Conservation (phyloP, 1,139 yeast species). For the Zhuliangozyma blackwelliae region DNA sequence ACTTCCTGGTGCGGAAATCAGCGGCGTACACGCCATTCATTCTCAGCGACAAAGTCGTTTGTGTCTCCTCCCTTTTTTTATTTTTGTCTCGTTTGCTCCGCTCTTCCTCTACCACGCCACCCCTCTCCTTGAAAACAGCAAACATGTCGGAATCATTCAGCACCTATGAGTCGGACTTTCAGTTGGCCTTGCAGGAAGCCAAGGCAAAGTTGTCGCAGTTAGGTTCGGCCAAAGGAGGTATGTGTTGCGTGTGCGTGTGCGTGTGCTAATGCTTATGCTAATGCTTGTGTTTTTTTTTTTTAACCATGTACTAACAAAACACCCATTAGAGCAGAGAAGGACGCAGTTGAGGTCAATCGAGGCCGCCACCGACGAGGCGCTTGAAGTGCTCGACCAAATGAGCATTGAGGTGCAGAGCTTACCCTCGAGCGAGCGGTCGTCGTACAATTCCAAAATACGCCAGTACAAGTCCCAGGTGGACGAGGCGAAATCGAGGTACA, state of each 20-base stretch:
- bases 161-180: constrained; percentile 71
- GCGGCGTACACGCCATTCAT: too few relatives aligned
- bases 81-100: neutral
- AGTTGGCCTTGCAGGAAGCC: constrained; percentile 68
- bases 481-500: constrained; percentile 49
- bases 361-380: constrained; percentile 69
- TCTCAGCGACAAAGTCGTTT: too few relatives aligned
- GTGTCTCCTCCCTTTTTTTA: neutral
- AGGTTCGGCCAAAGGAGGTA: constrained; percentile 50
- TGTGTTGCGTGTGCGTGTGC: constrained; percentile 14
- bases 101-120: neutral
- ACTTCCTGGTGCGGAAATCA: too few relatives aligned
- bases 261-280: neutral
- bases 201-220: constrained; percentile 60
- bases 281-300: neutral
- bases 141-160: constrained; percentile 57
- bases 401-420: constrained; percentile 75
- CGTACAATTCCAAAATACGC: constrained; percentile 67
- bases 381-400: constrained; percentile 78
- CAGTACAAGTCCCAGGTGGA: constrained; percentile 63
- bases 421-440: constrained; percentile 65
- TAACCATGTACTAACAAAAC: constrained; percentile 17
- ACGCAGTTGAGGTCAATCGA: constrained; percentile 57
- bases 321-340: constrained; percentile 37
- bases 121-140: too few relatives aligned